These are phyloP conservation scores for Gymnopilus dilepis DNA, from an alignment of 768 basidiomycete species.

Conservation along the genomic window DNA sequence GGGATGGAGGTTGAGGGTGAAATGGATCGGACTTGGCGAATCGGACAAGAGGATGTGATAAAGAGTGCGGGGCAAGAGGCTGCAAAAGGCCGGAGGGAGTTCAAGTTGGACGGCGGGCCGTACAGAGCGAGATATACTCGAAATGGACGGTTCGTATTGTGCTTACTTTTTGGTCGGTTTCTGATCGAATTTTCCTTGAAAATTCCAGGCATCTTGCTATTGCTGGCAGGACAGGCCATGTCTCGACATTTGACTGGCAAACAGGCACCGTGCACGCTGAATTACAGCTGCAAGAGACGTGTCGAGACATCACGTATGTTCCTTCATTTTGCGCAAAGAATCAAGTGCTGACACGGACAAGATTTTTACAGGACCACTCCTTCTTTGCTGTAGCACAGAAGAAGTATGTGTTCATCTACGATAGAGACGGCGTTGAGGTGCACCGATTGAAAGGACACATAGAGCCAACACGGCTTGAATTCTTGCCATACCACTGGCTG, in stretches of 20 bases:
- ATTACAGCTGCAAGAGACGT: constrained; percentile 87
- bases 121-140: constrained; percentile 87
- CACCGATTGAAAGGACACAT: constrained; percentile 85
- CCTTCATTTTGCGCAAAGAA: too few species aligned
- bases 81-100: constrained; percentile 74
- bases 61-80: constrained; percentile 74
- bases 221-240: constrained; percentile 81
- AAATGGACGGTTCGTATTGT: constrained; percentile 74
- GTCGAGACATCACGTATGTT: constrained; percentile 81
- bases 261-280: constrained; percentile 86
- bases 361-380: constrained; percentile 91
- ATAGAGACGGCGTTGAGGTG: constrained; percentile 90
- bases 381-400: constrained; percentile 96
- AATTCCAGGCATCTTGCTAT: constrained; percentile 79
- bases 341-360: constrained; percentile 32
- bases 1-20: constrained; percentile 75
- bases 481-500: constrained; percentile 95
- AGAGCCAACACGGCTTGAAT: constrained; percentile 90
- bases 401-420: constrained; percentile 96
- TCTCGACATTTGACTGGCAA: constrained; percentile 94
- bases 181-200: background rate
- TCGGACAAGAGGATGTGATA: constrained; percentile 80
- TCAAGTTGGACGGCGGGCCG: constrained; percentile 84
- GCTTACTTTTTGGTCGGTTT: background rate
- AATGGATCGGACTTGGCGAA: constrained; percentile 90